Evolutionary conservation across 1,139 yeast species (phyloP).

Genomic region (Lodderomyces theae): DNA sequence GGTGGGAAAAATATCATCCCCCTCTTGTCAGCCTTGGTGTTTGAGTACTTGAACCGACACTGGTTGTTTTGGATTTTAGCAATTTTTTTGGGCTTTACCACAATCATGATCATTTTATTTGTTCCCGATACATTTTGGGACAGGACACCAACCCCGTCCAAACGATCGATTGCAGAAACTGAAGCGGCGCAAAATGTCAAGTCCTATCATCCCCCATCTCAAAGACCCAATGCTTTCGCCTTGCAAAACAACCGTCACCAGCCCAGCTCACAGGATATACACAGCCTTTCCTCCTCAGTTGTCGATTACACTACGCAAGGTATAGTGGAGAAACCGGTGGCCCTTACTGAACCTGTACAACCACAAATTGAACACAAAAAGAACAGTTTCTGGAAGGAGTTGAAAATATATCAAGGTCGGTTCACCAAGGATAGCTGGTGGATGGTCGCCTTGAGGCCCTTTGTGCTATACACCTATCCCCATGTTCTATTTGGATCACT

Average conservation of each 20-base stretch:
- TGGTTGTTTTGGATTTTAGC: constrained; percentile 64
- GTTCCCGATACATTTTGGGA: constrained; percentile 71
- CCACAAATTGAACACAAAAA: constrained; percentile 10
- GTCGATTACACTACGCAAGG: constrained; percentile 12
- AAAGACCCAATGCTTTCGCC: constrained; percentile 37
- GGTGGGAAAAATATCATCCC: constrained; percentile 67
- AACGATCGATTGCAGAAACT: constrained; percentile 50
- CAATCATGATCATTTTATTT: constrained; percentile 47
- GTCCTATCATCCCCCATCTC: constrained; percentile 25
- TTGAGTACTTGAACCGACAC: constrained; percentile 49
- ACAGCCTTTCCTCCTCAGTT: constrained; percentile 22
- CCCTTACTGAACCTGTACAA: constrained; percentile 17
- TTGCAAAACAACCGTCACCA: constrained; percentile 10
- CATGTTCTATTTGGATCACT: constrained; percentile 53
- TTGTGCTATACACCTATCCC: constrained; percentile 51
- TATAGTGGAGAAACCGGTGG: constrained; percentile 18
- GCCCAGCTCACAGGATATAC: constrained; percentile 19
- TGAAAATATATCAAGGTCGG: constrained; percentile 40
- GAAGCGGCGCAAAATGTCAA: constrained; percentile 45
- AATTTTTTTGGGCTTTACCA: constrained; percentile 49
- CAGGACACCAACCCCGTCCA: constrained; percentile 50
- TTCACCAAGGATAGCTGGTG: constrained; percentile 53
- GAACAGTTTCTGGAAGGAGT: constrained; percentile 19
- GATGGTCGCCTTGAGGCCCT: constrained; percentile 58
- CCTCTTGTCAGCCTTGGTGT: constrained; percentile 52